Evolutionary conservation across 495 filamentous ascomycete species (phyloP), one percentile per base, ranked within the genome.

Genomic region (Hypoxylon fragiforme): DNA sequence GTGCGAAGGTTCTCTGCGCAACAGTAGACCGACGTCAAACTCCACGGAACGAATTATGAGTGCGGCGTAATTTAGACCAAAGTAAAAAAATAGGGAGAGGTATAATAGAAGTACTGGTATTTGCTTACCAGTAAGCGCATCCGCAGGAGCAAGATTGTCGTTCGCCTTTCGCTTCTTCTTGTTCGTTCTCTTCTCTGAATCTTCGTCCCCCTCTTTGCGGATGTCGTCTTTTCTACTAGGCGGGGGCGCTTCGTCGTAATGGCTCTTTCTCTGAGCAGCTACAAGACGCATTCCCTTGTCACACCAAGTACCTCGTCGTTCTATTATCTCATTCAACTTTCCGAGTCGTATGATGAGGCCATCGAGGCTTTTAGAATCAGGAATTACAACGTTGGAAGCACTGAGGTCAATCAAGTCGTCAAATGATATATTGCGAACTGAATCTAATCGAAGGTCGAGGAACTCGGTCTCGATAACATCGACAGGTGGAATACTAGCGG

Each of bases 271-370:
- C 57, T 76, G 81, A 46, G 81, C 74, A 6, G 82, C 82, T 44
- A 90, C 74, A 47, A 87, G 78, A 26, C 88, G 77, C 82, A 91
- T 90, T 16, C 84, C 87, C 8, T 78, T 79, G 67, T 91, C 86
- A 69, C 85, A 90, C 34, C 78, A 71, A 13, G 74, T 72, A 3
- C 80, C 81, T 7, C 87, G 76, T 21, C 75, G 71, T 50, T 88
- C 84, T 13, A 89, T 86, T 46, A 87, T 72, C 16, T 85, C 77
- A 63, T 78, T 76, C 13, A 92, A 74, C 15, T 74, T 76, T 50
- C 84, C 84, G 18, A 95, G 75, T 44, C 89, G 81, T 3, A 83
- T 79, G 28, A 85, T 74, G 42, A 95, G 72, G 18, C 76, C 77
- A 44, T 89, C 85, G 44, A 95, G 77, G 37, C 82, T 84, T 53